These are phyloP conservation scores for Parsonsia alboflavescens DNA, from an alignment of 257 asterid genomes.

Conservation along the genomic window DNA sequence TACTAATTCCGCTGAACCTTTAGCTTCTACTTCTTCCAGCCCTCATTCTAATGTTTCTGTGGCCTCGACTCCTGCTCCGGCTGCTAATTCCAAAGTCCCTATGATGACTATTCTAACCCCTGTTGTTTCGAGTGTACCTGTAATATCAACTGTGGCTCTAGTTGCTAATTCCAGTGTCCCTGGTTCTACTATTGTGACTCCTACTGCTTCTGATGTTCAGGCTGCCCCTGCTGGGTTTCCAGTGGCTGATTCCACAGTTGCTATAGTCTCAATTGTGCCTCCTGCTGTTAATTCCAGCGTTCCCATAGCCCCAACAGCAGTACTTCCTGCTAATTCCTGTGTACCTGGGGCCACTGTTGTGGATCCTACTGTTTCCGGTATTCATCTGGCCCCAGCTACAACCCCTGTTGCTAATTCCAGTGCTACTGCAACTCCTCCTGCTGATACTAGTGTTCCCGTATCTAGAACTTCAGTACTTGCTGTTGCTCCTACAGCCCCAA, in stretches of 20 bases:
- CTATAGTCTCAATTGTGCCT: not conserved
- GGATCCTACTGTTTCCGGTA: not conserved
- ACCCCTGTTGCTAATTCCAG: not conserved
- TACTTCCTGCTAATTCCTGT: not conserved
- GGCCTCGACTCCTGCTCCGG: not conserved
- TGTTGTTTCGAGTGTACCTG: constrained; percentile 8
- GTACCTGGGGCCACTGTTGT: not conserved
- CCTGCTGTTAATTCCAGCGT: not conserved
- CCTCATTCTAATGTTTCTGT: not conserved
- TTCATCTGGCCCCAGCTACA: not conserved
- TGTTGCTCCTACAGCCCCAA: not conserved
- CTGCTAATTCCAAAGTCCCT: constrained; percentile 1
- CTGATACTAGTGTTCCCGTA: not conserved
- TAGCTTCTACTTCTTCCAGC: not conserved
- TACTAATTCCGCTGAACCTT: constrained; percentile 5
- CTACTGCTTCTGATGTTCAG: not conserved
- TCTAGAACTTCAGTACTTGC: not conserved
- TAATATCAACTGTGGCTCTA: not conserved
- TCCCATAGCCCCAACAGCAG: not conserved
- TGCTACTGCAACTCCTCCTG: not conserved
- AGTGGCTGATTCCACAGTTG: constrained; percentile 12
- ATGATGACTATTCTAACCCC: not conserved
- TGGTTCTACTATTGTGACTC: not conserved
- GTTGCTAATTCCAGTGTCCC: constrained; percentile 18
- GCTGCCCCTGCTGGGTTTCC: not conserved